Percentiles rank a stretch among this genome's conserved stretches.
phyloP scores from a whole-genome alignment of 1,284 basidiomycete genomes.

The Puccinia novopanici region DNA sequence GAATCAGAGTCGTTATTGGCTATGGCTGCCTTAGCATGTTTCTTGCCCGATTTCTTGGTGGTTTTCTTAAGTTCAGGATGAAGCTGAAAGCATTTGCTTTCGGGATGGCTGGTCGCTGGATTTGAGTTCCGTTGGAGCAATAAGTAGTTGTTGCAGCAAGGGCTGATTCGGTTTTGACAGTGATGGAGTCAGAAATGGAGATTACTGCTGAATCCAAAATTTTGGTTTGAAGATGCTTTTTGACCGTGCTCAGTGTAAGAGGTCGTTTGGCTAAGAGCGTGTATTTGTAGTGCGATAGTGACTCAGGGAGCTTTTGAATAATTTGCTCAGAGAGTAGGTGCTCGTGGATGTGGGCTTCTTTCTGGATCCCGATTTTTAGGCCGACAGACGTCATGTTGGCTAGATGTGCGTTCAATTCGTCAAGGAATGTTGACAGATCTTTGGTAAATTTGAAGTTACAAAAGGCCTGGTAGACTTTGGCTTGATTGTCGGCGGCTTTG shows the following conservation, averaged over 20 bases:
- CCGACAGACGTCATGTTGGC: not conserved
- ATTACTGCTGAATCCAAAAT: not conserved
- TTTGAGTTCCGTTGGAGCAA: not conserved
- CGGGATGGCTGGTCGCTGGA: not conserved
- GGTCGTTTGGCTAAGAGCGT: not conserved
- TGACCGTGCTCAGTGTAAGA: not conserved
- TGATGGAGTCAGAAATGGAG: not conserved
- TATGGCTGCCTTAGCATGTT: not conserved
- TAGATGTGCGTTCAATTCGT: not conserved
- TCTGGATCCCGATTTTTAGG: not conserved
- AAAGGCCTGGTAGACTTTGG: not conserved
- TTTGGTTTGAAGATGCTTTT: not conserved
- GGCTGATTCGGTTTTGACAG: not conserved
- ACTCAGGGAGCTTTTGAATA: not conserved
- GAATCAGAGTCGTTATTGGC: not conserved
- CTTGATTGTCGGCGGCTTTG: not conserved
- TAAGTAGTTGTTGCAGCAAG: not conserved
- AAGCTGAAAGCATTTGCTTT: not conserved
- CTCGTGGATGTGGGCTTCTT: not conserved
- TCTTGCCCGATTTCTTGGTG: not conserved
- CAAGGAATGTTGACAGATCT: not conserved
- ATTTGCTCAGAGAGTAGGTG: not conserved
- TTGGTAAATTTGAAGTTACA: not conserved
- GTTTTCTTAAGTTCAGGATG: not conserved
- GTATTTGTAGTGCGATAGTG: not conserved